Evolutionary conservation across 768 basidiomycete genomes (phyloP).

Genomic region (Boletus sp.): DNA sequence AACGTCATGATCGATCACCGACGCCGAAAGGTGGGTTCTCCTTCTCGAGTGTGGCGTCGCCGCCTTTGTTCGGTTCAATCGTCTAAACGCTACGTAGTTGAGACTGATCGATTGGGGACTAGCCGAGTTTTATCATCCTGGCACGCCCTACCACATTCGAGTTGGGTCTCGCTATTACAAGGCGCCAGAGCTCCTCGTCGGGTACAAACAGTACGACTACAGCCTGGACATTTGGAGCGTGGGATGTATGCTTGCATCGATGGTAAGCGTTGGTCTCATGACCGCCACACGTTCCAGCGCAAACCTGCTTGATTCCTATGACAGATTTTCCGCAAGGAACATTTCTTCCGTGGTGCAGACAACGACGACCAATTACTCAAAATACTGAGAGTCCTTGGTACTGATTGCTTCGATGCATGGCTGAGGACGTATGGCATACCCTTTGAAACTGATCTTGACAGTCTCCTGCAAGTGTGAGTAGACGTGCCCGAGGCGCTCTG

Average conservation of each 20-base stretch:
- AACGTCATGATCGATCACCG: conserved; percentile 76
- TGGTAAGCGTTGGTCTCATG: conserved; percentile 44
- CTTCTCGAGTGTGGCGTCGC: background rate
- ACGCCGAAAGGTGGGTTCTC: conserved; percentile 48
- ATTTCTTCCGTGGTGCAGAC: conserved; percentile 73
- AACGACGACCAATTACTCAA: conserved; percentile 73
- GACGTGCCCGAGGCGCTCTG: background rate
- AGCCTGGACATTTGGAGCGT: conserved; percentile 72
- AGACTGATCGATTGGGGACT: conserved; percentile 74
- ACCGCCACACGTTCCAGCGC: background rate
- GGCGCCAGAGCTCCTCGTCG: conserved; percentile 68
- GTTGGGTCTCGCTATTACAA: conserved; percentile 75
- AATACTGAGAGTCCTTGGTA: conserved; percentile 67
- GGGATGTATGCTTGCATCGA: conserved; percentile 73
- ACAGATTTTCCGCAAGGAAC: conserved; percentile 71
- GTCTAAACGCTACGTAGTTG: conserved; percentile 32
- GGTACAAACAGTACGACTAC: conserved; percentile 72
- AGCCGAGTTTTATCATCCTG: conserved; percentile 74
- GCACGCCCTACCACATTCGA: conserved; percentile 68
- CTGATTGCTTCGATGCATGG: conserved; percentile 62
- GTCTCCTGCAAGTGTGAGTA: conserved; percentile 48
- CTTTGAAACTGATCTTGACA: conserved; percentile 60
- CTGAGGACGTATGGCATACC: conserved; percentile 62
- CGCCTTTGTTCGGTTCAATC: background rate
- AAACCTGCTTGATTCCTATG: background rate